Percentiles rank a stretch among this genome's conserved stretches.
Conservation (phyloP, 1,284 basidiomycete species). For the Pseudozyma hubeiensis region DNA sequence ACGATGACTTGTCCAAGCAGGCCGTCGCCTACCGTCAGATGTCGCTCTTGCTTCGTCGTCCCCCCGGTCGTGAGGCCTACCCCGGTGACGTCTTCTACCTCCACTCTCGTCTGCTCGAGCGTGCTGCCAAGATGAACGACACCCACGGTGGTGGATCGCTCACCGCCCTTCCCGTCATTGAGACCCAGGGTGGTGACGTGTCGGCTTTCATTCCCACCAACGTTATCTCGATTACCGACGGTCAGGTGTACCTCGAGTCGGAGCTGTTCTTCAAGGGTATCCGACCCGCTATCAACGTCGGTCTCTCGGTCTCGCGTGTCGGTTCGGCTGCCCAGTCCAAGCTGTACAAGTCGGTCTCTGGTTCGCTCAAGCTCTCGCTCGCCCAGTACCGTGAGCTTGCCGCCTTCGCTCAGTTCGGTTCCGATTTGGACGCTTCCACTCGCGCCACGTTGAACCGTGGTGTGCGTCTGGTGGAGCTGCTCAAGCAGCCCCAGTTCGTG, state of each 20-base stretch:
- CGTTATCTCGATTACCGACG: slow-evolving; percentile 69
- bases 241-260: slow-evolving; percentile 68
- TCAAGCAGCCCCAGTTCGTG: slow-evolving; percentile 96
- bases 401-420: slow-evolving; percentile 99
- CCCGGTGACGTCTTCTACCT: slow-evolving; percentile 99
- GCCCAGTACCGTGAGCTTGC: slow-evolving; percentile 99
- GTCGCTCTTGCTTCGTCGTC: slow-evolving; percentile 99
- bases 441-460: slow-evolving; percentile 86
- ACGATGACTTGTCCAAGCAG: slow-evolving; percentile 99
- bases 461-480: slow-evolving; percentile 95
- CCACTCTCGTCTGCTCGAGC: slow-evolving; percentile 99
- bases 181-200: slow-evolving; percentile 99
- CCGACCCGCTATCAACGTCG: slow-evolving; percentile 98
- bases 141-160: slow-evolving; percentile 97
- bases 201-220: slow-evolving; percentile 76
- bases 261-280: slow-evolving; percentile 98
- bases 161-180: slow-evolving; percentile 98
- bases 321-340: slow-evolving; percentile 96
- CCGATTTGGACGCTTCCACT: slow-evolving; percentile 98
- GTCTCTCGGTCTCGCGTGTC: slow-evolving; percentile 99
- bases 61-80: slow-evolving; percentile 99
- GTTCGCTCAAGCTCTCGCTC: slow-evolving; percentile 99
- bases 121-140: slow-evolving; percentile 99
- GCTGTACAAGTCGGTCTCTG: slow-evolving; percentile 93
- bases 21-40: slow-evolving; percentile 99